Conservation (phyloP, 345 rosid genomes). For the Citrus australasica region DNA sequence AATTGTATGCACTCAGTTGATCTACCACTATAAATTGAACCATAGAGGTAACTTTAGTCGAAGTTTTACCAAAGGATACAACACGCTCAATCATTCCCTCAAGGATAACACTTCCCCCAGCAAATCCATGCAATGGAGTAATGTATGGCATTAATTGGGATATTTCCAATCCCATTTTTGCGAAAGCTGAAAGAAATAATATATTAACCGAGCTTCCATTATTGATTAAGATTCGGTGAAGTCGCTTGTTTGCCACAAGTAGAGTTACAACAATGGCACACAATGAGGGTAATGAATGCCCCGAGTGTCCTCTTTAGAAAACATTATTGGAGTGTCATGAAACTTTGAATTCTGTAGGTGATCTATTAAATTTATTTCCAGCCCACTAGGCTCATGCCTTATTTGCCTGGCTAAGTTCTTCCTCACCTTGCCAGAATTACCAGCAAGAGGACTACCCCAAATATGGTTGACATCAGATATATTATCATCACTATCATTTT, state of each 20-base stretch:
- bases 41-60: neutral
- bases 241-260: neutral
- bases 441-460: accelerated
- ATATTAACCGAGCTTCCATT: neutral
- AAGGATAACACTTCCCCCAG: neutral
- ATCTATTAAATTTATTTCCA: neutral
- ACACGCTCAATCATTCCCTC: neutral
- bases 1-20: neutral
- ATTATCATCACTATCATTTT: neutral
- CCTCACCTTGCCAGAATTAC: neutral
- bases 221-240: neutral
- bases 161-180: neutral
- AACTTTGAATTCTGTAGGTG: neutral
- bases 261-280: neutral
- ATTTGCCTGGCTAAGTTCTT: no score
- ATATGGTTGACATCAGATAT: neutral
- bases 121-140: no score
- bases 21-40: neutral
- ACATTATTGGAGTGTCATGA: neutral
- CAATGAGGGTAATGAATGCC: neutral
- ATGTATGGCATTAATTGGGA: neutral
- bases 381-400: neutral
- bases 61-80: neutral
- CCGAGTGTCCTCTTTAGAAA: neutral
- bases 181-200: neutral